Evolutionary conservation across 164 flowering plant species (phyloP), one percentile per base, ranked within the genome.

Genomic region (Saururus chinensis): DNA sequence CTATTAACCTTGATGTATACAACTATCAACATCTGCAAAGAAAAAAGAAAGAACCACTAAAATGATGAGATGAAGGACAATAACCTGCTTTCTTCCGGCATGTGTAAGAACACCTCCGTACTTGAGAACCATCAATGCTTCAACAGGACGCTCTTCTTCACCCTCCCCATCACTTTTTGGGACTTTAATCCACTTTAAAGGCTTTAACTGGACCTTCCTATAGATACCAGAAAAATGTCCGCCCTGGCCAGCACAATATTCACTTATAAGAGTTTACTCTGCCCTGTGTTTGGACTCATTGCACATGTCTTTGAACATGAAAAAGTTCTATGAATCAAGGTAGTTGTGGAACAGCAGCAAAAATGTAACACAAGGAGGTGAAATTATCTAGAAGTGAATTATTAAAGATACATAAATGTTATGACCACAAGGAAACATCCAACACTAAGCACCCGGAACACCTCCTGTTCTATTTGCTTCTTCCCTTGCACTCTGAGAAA

Each of bases 31-130:
- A 30, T 6, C 37, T 30, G 37, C 5, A 1, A 53, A 53, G 56
- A 19, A 53, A 23, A 20, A 19, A n/a, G 13, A 67, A 48, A 21
- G 51, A 2, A 45, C 49, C 37, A 30, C 37, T 30, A 2, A 30
- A 30, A 45, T 12, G 17, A 17, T 2, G 49, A 45, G 1, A 13
- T 12, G 20, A 45, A 22, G 24, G 52, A 57, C 25, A 20, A 48
- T 2, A 35, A 95, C 99, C 99, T 95, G 99, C 76, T 95, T 95
- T 74, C 99, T 82, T 60, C 99, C 99, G 64, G 99, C 99, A 81
- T 95, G 99, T 35, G 99, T 95, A 67, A 95, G 92, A 73, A 95
- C 99, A 70, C 98, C 99, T 21, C 99, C 99, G 77, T 95, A 95
- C 71, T 95, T 95, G 53, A 95, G 96, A 73, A 95, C 93, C 99